Evolutionary conservation across 148 eudicot species (phyloP).

Genomic region (Spergularia marina): DNA sequence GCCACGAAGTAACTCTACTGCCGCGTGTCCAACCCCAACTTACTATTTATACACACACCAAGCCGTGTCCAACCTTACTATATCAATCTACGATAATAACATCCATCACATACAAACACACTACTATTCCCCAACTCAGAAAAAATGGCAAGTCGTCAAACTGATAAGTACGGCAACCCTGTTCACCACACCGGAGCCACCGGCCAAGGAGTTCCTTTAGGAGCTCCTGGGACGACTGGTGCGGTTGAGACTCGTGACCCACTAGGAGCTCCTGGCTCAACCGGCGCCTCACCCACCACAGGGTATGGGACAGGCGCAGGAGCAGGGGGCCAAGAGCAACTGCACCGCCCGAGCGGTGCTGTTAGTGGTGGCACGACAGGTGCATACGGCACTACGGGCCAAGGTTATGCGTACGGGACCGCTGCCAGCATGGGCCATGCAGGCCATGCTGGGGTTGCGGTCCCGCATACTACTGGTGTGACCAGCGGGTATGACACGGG

Average conservation of each 20-base stretch:
- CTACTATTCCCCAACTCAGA: too few relatives aligned
- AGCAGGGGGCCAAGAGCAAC: constrained; percentile 4
- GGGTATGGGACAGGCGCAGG: not conserved
- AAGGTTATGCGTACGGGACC: constrained; percentile 8
- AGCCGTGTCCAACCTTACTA: not conserved
- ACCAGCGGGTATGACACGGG: not conserved
- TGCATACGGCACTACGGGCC: not conserved
- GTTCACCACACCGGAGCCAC: not conserved
- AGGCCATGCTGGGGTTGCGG: constrained; percentile 5
- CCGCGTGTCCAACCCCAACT: not conserved
- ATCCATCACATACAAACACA: not conserved
- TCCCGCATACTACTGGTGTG: constrained; percentile 13
- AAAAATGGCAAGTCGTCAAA: constrained; percentile 17
- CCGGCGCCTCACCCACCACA: constrained; percentile 9
- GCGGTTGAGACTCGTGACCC: constrained; percentile 17
- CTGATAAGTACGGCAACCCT: constrained; percentile 13
- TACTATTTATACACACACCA: not conserved
- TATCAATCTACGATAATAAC: not conserved
- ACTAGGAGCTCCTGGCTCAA: constrained; percentile 18
- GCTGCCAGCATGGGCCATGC: constrained; percentile 12
- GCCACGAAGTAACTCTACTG: not conserved
- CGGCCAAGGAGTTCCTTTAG: constrained; percentile 1
- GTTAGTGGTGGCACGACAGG: not conserved
- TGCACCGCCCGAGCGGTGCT: not conserved
- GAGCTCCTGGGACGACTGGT: constrained; percentile 30